phyloP scores from a whole-genome alignment of 176 grass and related monocot species.

The Musa acuminata region DNA sequence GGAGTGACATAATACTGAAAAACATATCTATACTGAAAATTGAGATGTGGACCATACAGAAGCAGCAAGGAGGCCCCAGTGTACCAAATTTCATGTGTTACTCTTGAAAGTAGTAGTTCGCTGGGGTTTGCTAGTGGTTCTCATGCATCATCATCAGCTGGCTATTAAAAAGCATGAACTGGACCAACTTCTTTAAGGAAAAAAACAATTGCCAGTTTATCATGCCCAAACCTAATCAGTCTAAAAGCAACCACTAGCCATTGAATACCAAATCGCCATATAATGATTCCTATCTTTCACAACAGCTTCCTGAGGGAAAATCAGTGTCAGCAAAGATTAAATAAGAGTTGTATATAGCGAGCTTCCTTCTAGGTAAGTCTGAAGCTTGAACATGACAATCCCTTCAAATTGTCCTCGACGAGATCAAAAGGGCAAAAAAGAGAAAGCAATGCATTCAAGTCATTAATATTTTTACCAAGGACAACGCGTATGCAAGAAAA shows the following conservation, averaged over 20 bases:
- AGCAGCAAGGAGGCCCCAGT: too few species aligned
- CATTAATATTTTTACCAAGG: neutral
- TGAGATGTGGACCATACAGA: neutral
- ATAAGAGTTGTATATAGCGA: neutral
- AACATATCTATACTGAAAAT: neutral
- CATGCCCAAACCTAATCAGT: too few species aligned
- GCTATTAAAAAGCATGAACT: too few species aligned
- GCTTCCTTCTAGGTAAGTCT: neutral
- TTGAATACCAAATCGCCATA: neutral
- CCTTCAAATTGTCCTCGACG: too few species aligned
- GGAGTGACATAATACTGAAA: neutral
- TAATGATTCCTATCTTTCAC: neutral
- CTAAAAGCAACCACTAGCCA: too few species aligned
- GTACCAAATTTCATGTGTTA: too few species aligned
- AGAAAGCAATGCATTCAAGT: neutral
- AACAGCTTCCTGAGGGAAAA: neutral
- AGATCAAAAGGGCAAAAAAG: neutral
- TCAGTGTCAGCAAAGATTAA: neutral
- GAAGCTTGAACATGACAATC: neutral
- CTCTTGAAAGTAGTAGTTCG: too few species aligned
- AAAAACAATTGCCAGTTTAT: too few species aligned
- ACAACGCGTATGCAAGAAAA: neutral
- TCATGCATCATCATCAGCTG: too few species aligned
- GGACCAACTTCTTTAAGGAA: too few species aligned
- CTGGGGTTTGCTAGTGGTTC: too few species aligned